Evolutionary conservation across 176 grass and related monocot species (phyloP).

Genomic region (Juncus inflexus): DNA sequence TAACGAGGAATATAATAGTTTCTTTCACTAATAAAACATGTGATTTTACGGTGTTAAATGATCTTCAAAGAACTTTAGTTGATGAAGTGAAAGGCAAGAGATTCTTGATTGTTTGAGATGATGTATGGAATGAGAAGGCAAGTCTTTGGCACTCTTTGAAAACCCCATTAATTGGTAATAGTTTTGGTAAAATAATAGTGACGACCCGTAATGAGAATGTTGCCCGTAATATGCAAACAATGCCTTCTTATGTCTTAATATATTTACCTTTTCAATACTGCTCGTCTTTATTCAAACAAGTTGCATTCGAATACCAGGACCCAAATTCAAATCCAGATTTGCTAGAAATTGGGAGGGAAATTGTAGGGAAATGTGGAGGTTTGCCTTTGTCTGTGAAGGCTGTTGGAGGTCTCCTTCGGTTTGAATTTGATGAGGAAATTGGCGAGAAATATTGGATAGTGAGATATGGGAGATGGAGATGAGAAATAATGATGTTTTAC

Average conservation of each 20-base stretch:
- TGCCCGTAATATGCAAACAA: slow-evolving; percentile 6
- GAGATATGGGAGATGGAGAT: slow-evolving; percentile 9
- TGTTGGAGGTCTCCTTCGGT: slow-evolving; percentile 12
- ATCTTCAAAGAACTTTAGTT: slow-evolving; percentile 9
- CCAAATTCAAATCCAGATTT: background rate
- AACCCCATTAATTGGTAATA: background rate
- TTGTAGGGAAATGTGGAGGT: background rate
- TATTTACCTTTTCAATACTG: background rate
- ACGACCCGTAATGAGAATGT: background rate
- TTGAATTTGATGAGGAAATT: slow-evolving; percentile 15
- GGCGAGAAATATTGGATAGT: background rate
- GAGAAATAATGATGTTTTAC: slow-evolving; percentile 1
- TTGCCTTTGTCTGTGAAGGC: slow-evolving; percentile 21
- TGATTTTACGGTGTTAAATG: slow-evolving; percentile 12
- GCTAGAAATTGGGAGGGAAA: slow-evolving; percentile 19
- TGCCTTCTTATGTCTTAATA: background rate
- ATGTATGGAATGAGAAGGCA: slow-evolving; percentile 10
- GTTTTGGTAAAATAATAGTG: slow-evolving; percentile 2
- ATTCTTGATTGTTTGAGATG: no score
- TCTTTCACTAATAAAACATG: slow-evolving; percentile 3
- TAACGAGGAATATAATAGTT: slow-evolving; percentile 7
- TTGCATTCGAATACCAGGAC: slow-evolving; percentile 8
- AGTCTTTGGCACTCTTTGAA: slow-evolving; percentile 4
- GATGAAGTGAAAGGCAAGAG: no score
- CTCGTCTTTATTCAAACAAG: slow-evolving; percentile 15